Evolutionary conservation across 2,329 filamentous ascomycete species (phyloP).

Genomic region (Penicillium decumbens): DNA sequence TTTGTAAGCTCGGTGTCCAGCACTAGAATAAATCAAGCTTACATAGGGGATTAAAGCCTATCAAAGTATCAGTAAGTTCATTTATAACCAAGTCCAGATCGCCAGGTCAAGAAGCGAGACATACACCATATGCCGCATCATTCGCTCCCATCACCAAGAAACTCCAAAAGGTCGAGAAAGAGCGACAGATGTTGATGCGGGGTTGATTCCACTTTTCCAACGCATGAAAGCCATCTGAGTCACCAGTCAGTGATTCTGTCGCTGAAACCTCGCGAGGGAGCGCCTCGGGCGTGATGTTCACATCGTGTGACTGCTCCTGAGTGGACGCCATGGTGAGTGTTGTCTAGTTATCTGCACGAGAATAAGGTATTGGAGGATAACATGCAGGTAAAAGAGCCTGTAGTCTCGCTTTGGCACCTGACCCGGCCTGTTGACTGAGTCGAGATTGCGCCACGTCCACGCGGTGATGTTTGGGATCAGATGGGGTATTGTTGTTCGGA

Average conservation of each 20-base stretch:
- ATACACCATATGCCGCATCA: slow-evolving; percentile 56
- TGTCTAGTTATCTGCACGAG: neutral
- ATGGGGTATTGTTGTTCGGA: neutral
- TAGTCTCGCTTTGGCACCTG: neutral
- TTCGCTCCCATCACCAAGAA: slow-evolving; percentile 57
- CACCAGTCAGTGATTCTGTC: neutral
- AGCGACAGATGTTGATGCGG: slow-evolving; percentile 46
- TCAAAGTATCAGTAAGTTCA: neutral
- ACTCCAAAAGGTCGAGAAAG: slow-evolving; percentile 54
- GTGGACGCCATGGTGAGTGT: slow-evolving; percentile 12
- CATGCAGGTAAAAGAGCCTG: neutral
- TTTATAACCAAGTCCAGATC: neutral
- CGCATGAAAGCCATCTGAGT: slow-evolving; percentile 4
- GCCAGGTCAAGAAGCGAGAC: slow-evolving; percentile 17
- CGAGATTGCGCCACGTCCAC: neutral
- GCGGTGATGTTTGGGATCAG: slow-evolving; percentile 8
- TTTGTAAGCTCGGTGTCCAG: neutral
- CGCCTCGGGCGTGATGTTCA: slow-evolving; percentile 14
- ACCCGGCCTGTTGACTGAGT: neutral
- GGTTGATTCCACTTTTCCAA: slow-evolving; percentile 50
- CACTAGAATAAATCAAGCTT: neutral
- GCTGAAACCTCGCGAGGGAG: slow-evolving; percentile 3
- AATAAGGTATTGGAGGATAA: neutral
- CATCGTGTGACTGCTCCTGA: slow-evolving; percentile 9
- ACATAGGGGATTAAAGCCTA: slow-evolving; percentile 2